Evolutionary conservation across 176 grass and related monocot species (phyloP).

Genomic region (Juncus effusus): DNA sequence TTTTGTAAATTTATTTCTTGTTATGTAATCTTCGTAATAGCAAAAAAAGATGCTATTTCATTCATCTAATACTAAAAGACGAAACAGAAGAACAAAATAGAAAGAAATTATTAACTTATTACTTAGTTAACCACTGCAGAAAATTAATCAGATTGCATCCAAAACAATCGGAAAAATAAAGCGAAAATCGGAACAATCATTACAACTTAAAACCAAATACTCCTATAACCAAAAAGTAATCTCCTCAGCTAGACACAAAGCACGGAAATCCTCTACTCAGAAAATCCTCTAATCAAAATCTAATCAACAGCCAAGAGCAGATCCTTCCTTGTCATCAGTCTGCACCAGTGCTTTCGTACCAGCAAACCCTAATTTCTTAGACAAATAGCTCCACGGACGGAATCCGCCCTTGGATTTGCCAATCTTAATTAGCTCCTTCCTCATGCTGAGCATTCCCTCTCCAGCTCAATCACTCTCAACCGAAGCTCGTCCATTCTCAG

Average conservation of each 20-base stretch:
- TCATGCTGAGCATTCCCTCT: slow-evolving; percentile 62
- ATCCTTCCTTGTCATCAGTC: not conserved
- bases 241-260: too few relatives aligned
- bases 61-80: too few relatives aligned
- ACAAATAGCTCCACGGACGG: slow-evolving; percentile 32
- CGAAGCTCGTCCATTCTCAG: slow-evolving; percentile 46
- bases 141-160: not conserved
- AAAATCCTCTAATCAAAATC: too few relatives aligned
- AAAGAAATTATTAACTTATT: too few relatives aligned
- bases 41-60: too few relatives aligned
- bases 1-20: not conserved
- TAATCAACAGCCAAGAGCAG: slow-evolving; percentile 15
- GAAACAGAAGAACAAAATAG: too few relatives aligned
- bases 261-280: too few relatives aligned
- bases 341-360: slow-evolving; percentile 17
- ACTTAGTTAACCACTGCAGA: not conserved
- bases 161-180: too few relatives aligned
- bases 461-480: slow-evolving; percentile 46
- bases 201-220: too few relatives aligned
- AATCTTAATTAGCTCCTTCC: slow-evolving; percentile 45
- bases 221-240: too few relatives aligned
- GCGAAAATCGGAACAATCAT: too few relatives aligned
- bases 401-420: slow-evolving; percentile 38
- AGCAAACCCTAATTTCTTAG: slow-evolving; percentile 43
- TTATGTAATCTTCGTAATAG: not conserved